phyloP scores from a whole-genome alignment of 257 asterid species.

The Lavandula angustifolia region DNA sequence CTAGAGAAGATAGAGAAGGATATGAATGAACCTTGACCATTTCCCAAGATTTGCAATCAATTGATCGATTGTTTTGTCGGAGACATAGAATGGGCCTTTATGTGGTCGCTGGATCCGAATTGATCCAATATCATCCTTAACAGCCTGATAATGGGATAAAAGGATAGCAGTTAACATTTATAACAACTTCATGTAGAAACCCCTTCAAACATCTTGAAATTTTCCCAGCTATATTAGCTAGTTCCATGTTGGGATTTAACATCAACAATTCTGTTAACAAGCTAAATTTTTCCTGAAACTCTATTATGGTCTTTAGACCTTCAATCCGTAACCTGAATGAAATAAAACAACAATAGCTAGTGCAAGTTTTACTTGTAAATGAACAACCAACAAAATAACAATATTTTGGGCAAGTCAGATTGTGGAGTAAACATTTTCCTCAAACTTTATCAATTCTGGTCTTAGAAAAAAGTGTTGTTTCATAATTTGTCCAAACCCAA shows the following conservation, averaged over 20 bases:
- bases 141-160: constrained; percentile 56
- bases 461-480: constrained; percentile 1
- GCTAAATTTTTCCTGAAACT: not conserved
- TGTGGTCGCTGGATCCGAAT: constrained; percentile 86
- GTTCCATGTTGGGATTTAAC: constrained; percentile 10
- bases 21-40: constrained; percentile 79
- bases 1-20: constrained; percentile 18
- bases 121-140: constrained; percentile 87
- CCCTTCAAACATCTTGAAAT: constrained; percentile 11
- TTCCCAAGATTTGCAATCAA: constrained; percentile 93
- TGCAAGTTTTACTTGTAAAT: not conserved
- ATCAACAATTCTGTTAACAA: constrained; percentile 16
- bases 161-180: constrained; percentile 21
- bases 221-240: not conserved
- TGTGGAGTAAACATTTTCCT: not conserved
- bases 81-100: constrained; percentile 94
- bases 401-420: too few relatives aligned
- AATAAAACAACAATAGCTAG: not conserved
- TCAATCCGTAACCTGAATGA: not conserved
- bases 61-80: constrained; percentile 88
- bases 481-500: constrained; percentile 5
- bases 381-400: not conserved
- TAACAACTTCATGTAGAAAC: constrained; percentile 14
- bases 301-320: not conserved
- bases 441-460: constrained; percentile 1